Evolutionary conservation across 2,329 filamentous ascomycete species (phyloP).

Genomic region (Westerdykella ornata): DNA sequence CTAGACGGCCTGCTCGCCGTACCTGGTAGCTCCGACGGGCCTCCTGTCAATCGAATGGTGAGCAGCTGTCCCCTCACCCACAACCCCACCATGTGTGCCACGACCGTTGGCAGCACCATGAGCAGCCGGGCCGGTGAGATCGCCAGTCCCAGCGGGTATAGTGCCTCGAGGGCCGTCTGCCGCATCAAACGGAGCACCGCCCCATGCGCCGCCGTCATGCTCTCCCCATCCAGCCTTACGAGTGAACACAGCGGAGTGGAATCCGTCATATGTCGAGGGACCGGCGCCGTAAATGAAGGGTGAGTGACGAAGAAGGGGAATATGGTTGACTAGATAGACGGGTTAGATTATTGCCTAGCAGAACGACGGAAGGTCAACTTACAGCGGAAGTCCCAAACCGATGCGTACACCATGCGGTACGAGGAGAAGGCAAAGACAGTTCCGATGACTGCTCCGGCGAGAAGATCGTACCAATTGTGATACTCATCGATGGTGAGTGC

Average conservation of each 20-base stretch:
- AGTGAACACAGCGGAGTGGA: conserved; percentile 53
- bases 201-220: conserved; percentile 35
- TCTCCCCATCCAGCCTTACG: conserved; percentile 55
- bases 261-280: conserved; percentile 36
- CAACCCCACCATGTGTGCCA: conserved; percentile 15
- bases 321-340: conserved; percentile 45
- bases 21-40: conserved; percentile 21
- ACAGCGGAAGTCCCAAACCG: conserved; percentile 61
- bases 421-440: conserved; percentile 57
- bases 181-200: conserved; percentile 41
- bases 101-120: conserved; percentile 24
- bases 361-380: conserved; percentile 1
- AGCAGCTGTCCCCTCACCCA: conserved; percentile 7
- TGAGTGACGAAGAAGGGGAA: conserved; percentile 55
- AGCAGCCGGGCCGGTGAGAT: conserved; percentile 11
- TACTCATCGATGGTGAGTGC: conserved; percentile 64
- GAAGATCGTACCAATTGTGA: conserved; percentile 70
- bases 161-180: conserved; percentile 32
- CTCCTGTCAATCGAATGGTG: conserved; percentile 23
- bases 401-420: conserved; percentile 62
- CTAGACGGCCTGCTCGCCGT: conserved; percentile 27
- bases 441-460: conserved; percentile 60
- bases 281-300: conserved; percentile 49
- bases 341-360: not conserved
- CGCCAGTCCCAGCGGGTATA: conserved; percentile 16